Evolutionary conservation across 352 stramenopile species (phyloP).

Genomic region (Pythium dissimile): DNA sequence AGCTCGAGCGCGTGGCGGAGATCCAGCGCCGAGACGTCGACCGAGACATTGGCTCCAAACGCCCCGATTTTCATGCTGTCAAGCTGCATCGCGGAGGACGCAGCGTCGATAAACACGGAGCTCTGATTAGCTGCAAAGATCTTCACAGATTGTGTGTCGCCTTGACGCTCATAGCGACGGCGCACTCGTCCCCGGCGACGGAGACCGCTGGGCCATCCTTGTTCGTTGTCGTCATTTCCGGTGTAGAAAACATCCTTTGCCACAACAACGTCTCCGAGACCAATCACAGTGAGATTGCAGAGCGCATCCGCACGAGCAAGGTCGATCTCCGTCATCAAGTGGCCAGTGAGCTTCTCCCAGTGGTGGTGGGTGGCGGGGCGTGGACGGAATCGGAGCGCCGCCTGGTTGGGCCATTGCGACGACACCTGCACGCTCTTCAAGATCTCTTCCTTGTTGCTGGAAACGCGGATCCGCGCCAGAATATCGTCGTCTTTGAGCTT

Average conservation of each 20-base stretch:
- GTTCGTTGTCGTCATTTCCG: not conserved
- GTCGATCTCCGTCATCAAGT: constrained; percentile 13
- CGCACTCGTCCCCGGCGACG: not conserved
- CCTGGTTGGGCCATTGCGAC: not conserved
- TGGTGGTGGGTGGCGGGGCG: not conserved
- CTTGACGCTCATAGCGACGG: too few species aligned
- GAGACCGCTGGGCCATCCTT: not conserved
- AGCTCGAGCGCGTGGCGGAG: not conserved
- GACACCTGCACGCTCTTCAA: constrained; percentile 6
- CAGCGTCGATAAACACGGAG: constrained; percentile 1
- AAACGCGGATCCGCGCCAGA: constrained; percentile 5
- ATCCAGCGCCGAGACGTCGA: not conserved
- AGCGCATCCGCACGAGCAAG: not conserved
- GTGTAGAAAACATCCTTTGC: not conserved
- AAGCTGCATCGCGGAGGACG: not conserved
- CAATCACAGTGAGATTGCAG: constrained; percentile 5
- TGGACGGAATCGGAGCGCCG: not conserved
- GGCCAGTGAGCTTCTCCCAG: not conserved
- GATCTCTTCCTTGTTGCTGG: constrained; percentile 1
- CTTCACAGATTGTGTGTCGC: too few species aligned
- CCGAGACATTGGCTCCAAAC: constrained; percentile 1
- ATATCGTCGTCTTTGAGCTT: not conserved
- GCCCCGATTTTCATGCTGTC: not conserved
- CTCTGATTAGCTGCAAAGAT: not conserved
- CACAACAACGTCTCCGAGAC: constrained; percentile 14